Base-by-base conservation (phyloP, 2,329 filamentous ascomycete species). In the Fusarium oxysporum region DNA sequence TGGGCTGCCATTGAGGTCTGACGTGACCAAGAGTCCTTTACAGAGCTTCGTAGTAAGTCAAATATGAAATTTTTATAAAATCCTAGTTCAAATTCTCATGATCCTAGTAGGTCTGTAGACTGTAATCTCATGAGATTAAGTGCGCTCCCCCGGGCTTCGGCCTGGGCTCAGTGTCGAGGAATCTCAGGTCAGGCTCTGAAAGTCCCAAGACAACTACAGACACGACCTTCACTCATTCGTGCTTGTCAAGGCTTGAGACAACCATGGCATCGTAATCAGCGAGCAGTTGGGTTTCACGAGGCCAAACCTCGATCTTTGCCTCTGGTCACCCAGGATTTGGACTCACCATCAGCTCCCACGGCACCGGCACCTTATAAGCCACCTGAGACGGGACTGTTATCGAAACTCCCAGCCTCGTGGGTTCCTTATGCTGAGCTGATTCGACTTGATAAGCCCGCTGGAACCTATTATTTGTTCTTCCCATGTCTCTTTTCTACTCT, bases 401-500 rank as follows among this genome's bases (percentile, higher is more conserved):
- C 93, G 6, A 81, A 85, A 57, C 85, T 97, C 5, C 94, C 94
- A 4, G 71, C 83, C 25, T 88, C 92, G 62, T 91, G 91, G 86
- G 86, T 96, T 6, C 94, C 94, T 3, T 97, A 96, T 78, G 94
- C 91, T 53, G 94, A 97, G 80, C 88, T 97, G 19, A 88, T 93
- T 77, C 92, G 95, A 54, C 85, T 97, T 53, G 92, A 96, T 82
- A 96, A 94, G 78, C 94, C 93, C 2, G 88, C 91, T 0, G 94
- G 94, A 50, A 93, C 93, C 4, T 93, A 94, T 83, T 96, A 96
- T 79, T 90, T 97, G 68, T 96, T 92, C 85, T 93, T 95, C 76
- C 94, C 94, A 33, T 96, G 94, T 78, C 85, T 96, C 17, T 97
- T 95, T 84, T 95, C 93, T 62, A 95, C 94, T 1, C 86, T 96